Evolutionary conservation across 331 rosid genomes (phyloP).

Genomic region (Cucumis variabilis): DNA sequence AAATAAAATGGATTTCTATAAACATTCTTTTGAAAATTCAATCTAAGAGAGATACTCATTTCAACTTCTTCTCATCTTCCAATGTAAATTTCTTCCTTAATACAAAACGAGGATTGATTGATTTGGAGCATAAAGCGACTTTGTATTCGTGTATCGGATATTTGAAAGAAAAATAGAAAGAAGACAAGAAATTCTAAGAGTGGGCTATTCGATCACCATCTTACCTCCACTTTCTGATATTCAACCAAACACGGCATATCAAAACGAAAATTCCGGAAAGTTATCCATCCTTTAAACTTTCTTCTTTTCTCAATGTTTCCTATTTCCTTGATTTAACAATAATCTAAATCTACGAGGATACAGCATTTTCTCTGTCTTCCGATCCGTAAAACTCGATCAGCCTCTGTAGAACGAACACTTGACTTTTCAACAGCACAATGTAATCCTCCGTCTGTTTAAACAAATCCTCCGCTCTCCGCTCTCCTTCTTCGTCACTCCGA

Average conservation of each 20-base stretch:
- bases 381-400: slow-evolving; percentile 32
- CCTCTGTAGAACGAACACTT: slow-evolving; percentile 25
- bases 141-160: neutral
- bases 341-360: slow-evolving; percentile 11
- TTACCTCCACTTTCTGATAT: slow-evolving; percentile 25
- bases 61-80: neutral
- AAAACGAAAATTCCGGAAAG: slow-evolving; percentile 18
- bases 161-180: neutral
- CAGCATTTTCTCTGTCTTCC: slow-evolving; percentile 21
- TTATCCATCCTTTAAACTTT: neutral
- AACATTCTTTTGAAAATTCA: too few species aligned
- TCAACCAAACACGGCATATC: slow-evolving; percentile 17
- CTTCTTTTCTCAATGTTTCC: neutral
- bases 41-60: neutral
- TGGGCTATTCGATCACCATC: neutral
- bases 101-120: neutral
- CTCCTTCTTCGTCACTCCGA: slow-evolving; percentile 26
- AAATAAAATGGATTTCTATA: too few species aligned
- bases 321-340: neutral
- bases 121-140: neutral
- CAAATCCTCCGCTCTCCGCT: slow-evolving; percentile 29
- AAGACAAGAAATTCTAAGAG: slow-evolving; percentile 1
- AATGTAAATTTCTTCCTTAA: neutral
- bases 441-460: slow-evolving; percentile 35
- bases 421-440: slow-evolving; percentile 29